phyloP scores from a whole-genome alignment of 192 early-diverging fungal species.

The Endogone sp. region DNA sequence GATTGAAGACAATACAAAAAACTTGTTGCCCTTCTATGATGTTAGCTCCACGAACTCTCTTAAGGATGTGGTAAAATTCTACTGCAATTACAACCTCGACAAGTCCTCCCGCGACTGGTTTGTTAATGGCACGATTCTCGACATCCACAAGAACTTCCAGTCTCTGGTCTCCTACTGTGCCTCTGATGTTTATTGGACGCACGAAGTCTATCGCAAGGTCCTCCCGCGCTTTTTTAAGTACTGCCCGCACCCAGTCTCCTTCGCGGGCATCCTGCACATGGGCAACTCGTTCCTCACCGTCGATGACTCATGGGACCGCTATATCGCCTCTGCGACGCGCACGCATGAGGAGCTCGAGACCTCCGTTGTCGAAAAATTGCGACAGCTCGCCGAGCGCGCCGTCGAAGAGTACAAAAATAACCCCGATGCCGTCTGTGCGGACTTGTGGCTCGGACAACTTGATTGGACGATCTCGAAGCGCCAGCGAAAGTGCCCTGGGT shows the following conservation, averaged over 20 bases:
- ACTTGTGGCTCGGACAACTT: conserved; percentile 81
- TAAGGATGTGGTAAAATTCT: conserved; percentile 71
- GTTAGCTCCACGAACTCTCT: neutral
- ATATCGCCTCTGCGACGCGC: conserved; percentile 53
- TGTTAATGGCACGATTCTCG: conserved; percentile 49
- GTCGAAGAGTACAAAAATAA: conserved; percentile 4
- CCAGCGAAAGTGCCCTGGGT: conserved; percentile 46
- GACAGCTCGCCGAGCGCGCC: conserved; percentile 32
- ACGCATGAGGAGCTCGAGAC: conserved; percentile 48
- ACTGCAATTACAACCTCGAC: conserved; percentile 65
- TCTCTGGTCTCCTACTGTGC: conserved; percentile 81
- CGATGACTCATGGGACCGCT: conserved; percentile 75
- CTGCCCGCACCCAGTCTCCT: conserved; percentile 93
- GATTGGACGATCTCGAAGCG: conserved; percentile 61
- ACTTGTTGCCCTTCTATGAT: too few relatives aligned
- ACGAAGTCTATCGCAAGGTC: conserved; percentile 62
- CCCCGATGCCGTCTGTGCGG: conserved; percentile 29
- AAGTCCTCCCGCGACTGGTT: conserved; percentile 62
- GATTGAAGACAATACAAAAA: too few relatives aligned
- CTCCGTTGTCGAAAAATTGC: conserved; percentile 38
- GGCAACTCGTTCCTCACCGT: conserved; percentile 80
- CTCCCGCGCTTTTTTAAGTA: conserved; percentile 69
- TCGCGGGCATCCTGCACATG: conserved; percentile 90
- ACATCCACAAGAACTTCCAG: conserved; percentile 63
- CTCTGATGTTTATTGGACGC: conserved; percentile 77